A percentile compares a stretch with the other conserved stretches of the same genome.
Conservation (phyloP, 306 rosid genomes). For the Hylodesmum podocarpum region DNA sequence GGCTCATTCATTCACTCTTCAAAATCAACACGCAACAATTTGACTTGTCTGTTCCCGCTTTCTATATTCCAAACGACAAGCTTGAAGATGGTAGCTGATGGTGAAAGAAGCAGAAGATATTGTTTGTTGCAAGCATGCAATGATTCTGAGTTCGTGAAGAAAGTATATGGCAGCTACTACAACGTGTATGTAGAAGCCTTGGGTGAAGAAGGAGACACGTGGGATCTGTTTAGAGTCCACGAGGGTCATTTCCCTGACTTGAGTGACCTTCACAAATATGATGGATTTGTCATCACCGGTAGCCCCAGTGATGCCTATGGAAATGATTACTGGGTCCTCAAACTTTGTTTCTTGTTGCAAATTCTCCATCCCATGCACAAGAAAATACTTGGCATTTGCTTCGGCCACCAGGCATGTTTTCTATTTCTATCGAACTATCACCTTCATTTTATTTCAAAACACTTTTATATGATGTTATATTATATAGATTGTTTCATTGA, state of each 20-base stretch:
- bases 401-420: constrained; percentile 67
- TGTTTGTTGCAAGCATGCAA: constrained; percentile 56
- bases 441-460: background rate
- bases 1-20: too few relatives aligned
- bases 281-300: constrained; percentile 65
- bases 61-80: background rate
- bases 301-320: constrained; percentile 64
- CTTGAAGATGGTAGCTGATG: background rate
- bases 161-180: constrained; percentile 61
- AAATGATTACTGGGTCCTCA: constrained; percentile 58
- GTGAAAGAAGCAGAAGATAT: constrained; percentile 35
- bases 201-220: constrained; percentile 61
- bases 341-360: constrained; percentile 59
- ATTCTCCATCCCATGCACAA: constrained; percentile 61
- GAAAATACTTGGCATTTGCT: constrained; percentile 74
- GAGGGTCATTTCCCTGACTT: constrained; percentile 61
- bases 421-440: too few relatives aligned
- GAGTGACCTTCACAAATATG: constrained; percentile 45
- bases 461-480: too few relatives aligned
- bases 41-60: background rate
- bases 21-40: background rate
- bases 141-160: constrained; percentile 62
- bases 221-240: constrained; percentile 64
- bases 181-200: constrained; percentile 55
- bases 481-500: too few relatives aligned